Base-by-base conservation (phyloP, 495 filamentous ascomycete species). In the Daldinia concentrica region DNA sequence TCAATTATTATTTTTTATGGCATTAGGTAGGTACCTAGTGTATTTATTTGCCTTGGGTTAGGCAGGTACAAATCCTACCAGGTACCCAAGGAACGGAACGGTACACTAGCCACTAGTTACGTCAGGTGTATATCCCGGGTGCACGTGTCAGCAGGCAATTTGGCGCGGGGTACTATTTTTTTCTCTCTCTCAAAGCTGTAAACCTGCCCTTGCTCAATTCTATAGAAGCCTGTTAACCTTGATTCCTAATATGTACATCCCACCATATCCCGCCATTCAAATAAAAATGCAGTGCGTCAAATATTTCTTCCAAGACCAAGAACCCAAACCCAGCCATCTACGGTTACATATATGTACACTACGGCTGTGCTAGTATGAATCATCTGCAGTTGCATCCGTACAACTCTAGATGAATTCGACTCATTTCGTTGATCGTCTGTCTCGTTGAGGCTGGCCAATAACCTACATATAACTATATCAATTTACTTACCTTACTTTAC, bases 141-240 rank as follows among this genome's bases (percentile, higher is more conserved):
- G 70, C 65, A 73, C 70, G 70, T 73, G 70, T 73, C 65, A 62
- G 41, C 39, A 62, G 56, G 12, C 48, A 69, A 73, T 69, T 73
- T 59, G 70, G 59, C 55, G 64, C 51, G 54, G 41, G 58, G 15
- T 36, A 65, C 41, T 65, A 54, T 22, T 50, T 45, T 43, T 60
- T 15, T 24, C 4, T 30, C 15, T 15, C n/a, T 6, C 29, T 4
- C 37, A 22, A 24, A 37, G 7, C 15, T 55, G 27, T 17, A 52
- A 52, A 17, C 41, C 48, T 17, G 41, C 19, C 48, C 48, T 51
- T 11, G 22, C 3, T 55, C n/a, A 11, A 30, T 55, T 30, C 69
- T 57, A 68, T 58, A 14, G 12, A 27, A 26, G n/a, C 27, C 51
- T 36, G 26, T 27, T 19, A 1, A 27, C 58, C 29, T 32, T 32